Base-by-base conservation (phyloP, 108 stramenopile genomes). In the Conticribra guillardii region DNA sequence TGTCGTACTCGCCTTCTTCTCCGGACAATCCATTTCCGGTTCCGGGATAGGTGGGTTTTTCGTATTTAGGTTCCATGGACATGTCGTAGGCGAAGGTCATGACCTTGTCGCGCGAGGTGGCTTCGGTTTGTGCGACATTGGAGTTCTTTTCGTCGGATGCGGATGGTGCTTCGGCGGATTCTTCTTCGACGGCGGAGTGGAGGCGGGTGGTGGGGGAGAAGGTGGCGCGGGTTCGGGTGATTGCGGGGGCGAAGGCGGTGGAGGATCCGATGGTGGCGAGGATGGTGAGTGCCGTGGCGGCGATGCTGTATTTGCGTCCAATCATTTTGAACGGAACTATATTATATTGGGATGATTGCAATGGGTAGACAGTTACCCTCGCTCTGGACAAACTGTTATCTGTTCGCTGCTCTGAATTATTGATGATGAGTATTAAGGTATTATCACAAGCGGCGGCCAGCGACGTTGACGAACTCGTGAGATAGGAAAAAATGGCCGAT, bases 51-150 rank as follows among this genome's bases (percentile, higher is more conserved):
- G 90, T 91, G 29, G 94, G 94, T 67, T 95, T 95, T 55, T 91
- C 91, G 76, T 95, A 95, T 51, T 82, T 81, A 11, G 85, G 88
- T 65, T 95, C 91, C 37, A 89, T 30, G 44, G 87, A 88, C 94
- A 92, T 95, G 70, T 95, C 94, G 65, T 95, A 95, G 24, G 82
- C 81, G 71, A 95, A 95, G 9, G 94, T 95, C 94, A 95, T 95
- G 58, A 95, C 83, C 49, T 85, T 87, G 33, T 90, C 90, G 58
- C 94, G 91, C 9, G 85, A 86, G 27, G 94, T 95, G 70, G 89
- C 75, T 67, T 90, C 78, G 3, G 88, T 95, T 82, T 95, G 94
- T 17, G 70, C 88, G 3, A 95, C 94, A 79, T 95, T 95, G 34
- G 79, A 67, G 76, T 85, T 82, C 45, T 50, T 51, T 15, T 22